phyloP scores from a whole-genome alignment of 2,329 filamentous ascomycete genomes.

The Sporothrix pseudoabietina region DNA sequence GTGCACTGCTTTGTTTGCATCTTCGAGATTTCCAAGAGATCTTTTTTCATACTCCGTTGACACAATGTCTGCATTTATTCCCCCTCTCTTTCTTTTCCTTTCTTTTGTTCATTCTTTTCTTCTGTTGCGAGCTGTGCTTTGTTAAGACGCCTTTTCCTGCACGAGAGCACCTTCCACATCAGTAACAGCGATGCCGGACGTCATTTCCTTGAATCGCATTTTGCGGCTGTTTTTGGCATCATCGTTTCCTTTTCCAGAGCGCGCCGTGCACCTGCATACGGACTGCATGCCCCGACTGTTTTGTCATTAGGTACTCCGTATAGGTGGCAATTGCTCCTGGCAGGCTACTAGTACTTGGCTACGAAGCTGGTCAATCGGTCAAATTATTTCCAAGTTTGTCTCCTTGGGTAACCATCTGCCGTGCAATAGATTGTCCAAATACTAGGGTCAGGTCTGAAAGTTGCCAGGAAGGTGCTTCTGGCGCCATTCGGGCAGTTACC shows the following conservation, averaged over 20 bases:
- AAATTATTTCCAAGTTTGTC: background rate
- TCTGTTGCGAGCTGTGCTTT: no score
- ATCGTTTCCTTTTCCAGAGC: background rate
- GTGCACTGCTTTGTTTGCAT: no score
- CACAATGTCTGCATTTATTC: no score
- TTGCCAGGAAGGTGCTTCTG: constrained; percentile 11
- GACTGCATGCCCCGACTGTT: background rate
- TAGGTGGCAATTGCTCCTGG: background rate
- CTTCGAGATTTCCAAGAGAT: no score
- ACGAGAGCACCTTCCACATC: background rate
- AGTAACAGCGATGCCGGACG: background rate
- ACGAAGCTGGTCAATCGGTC: background rate
- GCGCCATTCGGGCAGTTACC: background rate
- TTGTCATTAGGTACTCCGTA: background rate
- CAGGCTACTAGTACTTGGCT: background rate
- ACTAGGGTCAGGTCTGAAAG: background rate
- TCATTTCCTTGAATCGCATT: background rate
- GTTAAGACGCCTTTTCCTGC: no score
- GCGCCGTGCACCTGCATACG: background rate
- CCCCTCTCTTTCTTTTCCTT: no score
- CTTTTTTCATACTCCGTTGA: no score
- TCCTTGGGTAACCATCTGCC: background rate
- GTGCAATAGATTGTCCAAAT: background rate
- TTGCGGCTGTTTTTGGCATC: background rate
- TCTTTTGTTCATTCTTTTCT: no score